These are phyloP conservation scores for Pleurotus djamor DNA, from an alignment of 768 basidiomycete genomes.

Conservation along the genomic window DNA sequence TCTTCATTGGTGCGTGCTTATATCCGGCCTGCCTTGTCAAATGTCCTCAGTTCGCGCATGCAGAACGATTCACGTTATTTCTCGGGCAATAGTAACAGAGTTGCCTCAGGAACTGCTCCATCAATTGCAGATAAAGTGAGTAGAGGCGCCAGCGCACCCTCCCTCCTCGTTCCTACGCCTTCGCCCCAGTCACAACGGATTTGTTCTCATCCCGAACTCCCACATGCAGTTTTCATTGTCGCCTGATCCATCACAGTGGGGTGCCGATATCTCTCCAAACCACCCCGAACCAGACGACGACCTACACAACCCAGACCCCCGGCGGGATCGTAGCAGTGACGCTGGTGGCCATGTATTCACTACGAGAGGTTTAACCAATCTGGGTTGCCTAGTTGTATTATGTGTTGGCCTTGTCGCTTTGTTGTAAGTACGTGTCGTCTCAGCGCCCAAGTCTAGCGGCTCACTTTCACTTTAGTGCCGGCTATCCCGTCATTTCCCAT, in stretches of 20 bases:
- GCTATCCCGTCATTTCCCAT: slow-evolving; percentile 61
- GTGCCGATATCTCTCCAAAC: slow-evolving; percentile 58
- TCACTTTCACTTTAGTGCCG: slow-evolving; percentile 38
- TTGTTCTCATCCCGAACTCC: not conserved
- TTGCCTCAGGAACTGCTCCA: slow-evolving; percentile 15
- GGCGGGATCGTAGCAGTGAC: slow-evolving; percentile 56
- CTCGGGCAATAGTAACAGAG: slow-evolving; percentile 24
- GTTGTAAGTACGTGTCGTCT: slow-evolving; percentile 41
- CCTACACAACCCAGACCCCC: slow-evolving; percentile 73
- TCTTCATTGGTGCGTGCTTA: slow-evolving; percentile 35
- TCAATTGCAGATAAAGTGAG: slow-evolving; percentile 63
- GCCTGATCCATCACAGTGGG: slow-evolving; percentile 73
- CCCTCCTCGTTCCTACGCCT: not conserved
- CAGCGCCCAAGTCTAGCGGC: no score
- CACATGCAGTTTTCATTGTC: slow-evolving; percentile 65
- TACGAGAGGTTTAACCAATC: slow-evolving; percentile 66
- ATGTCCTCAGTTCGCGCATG: not conserved
- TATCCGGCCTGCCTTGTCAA: slow-evolving; percentile 1
- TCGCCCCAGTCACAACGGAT: not conserved
- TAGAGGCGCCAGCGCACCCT: not conserved
- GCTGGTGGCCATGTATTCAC: slow-evolving; percentile 64
- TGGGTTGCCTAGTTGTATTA: slow-evolving; percentile 64
- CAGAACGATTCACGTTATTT: slow-evolving; percentile 41
- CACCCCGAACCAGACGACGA: slow-evolving; percentile 64
- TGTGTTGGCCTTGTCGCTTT: slow-evolving; percentile 50